Percentiles rank a stretch among this genome's conserved stretches.
Conservation (phyloP, 2,329 filamentous ascomycete species). For the Arthrobotrys megalospora region DNA sequence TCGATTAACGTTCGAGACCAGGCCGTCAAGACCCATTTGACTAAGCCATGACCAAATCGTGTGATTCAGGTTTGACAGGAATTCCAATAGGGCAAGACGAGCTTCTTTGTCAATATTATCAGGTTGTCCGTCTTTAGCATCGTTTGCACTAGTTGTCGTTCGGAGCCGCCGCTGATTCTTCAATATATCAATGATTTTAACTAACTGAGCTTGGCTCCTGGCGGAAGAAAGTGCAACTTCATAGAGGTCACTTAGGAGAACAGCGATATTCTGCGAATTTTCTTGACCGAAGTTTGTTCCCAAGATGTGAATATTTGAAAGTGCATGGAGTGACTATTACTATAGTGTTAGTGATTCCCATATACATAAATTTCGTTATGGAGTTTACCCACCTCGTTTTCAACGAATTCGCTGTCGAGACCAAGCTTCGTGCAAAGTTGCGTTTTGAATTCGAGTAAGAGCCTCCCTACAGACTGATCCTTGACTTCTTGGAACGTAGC, state of each 20-base stretch:
- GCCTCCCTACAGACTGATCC: conserved; percentile 4
- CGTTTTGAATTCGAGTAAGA: conserved; percentile 37
- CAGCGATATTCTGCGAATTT: conserved; percentile 14
- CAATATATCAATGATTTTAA: conserved; percentile 3
- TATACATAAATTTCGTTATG: neutral
- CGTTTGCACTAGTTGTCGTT: neutral
- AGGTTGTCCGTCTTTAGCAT: conserved; percentile 30
- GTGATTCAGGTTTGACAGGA: conserved; percentile 40
- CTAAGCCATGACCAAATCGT: conserved; percentile 55
- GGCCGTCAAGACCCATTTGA: neutral
- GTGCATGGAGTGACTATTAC: conserved; percentile 36
- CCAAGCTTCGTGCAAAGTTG: conserved; percentile 10
- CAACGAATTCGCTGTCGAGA: conserved; percentile 18
- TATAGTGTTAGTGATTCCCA: neutral
- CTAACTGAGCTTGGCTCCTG: conserved; percentile 14
- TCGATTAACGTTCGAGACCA: neutral
- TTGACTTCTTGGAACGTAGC: conserved; percentile 35
- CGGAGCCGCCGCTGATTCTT: conserved; percentile 21
- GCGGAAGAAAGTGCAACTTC: conserved; percentile 36
- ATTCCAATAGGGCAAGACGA: conserved; percentile 37
- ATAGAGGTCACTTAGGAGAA: conserved; percentile 37
- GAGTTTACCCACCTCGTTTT: conserved; percentile 27
- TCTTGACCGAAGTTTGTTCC: neutral
- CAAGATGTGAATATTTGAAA: conserved; percentile 47
- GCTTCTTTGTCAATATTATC: conserved; percentile 40